Evolutionary conservation across 768 basidiomycete species (phyloP), one percentile per base, ranked within the genome.

Genomic region (Atractiella rhizophila): DNA sequence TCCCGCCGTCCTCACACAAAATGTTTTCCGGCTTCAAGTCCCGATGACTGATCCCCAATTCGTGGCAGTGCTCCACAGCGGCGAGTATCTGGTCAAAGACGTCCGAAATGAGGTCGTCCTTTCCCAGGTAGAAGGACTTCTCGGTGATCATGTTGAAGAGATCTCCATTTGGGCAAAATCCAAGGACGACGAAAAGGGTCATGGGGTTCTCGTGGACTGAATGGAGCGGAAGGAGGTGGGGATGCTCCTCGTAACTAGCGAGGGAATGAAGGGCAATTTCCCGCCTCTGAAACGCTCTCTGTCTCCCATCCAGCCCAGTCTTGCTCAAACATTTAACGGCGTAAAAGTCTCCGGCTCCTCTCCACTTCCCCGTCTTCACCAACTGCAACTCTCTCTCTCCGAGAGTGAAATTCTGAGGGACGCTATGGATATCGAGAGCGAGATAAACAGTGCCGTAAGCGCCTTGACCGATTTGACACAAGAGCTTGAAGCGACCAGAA

Each of bases 1-100:
- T 63, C 35, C 83, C 85, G 48, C 54, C 54, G 16, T 53, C 47
- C 16, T 74, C 76, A 59, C 83, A 86, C 34, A 94, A 65, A 43
- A 91, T 71, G 57, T 63, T 91, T 63, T 98, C 88, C 4, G 88
- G 88, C 65, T 96, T 98, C 55, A 98, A 63, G 58, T 96, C 88
- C 33, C 88, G 78, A 58, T 96, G 88, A 63, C 79, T 88, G 53
- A 98, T 82, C 33, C 80, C 80, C 35, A 78, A 64, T 16, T 69
- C 69, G 59, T 98, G 88, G 59, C 82, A 85, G 60, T 85, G 77
- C 51, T 82, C 76, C 54, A 94, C 77, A 5, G 82, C 80, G 53
- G 86, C 82, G 50, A 94, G 65, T 49, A 98, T 69, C 59, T 98
- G 88, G 42, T 83, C 64, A 63, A 94, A 96, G 48, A 88, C 74